Base-by-base conservation (phyloP, 352 stramenopile genomes). In the Elongisporangium anandrum region DNA sequence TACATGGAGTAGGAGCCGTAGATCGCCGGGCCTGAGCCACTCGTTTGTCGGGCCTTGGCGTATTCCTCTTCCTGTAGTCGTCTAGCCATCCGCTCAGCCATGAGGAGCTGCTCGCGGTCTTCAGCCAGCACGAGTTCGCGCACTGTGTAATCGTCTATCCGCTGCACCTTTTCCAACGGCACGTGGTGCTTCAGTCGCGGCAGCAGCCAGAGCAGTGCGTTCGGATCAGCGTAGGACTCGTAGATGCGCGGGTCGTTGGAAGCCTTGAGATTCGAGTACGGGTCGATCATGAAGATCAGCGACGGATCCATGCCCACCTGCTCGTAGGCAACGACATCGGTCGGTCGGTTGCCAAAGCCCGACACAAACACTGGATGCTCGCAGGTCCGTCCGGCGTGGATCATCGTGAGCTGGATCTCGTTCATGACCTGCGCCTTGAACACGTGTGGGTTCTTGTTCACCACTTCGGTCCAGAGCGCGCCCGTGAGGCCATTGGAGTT, bases 371-470 rank as follows among this genome's bases (percentile, higher is more conserved):
- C 79, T 1, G 85, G 85, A 45, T 90, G 82, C 59, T 91, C 78
- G 6, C 71, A 76, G 20, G 85, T 57, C 51, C 85, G 82, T 9
- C 85, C 85, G 24, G 80, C 85, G 50, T 91, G 77, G 60, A 94
- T 94, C 26, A 90, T 73, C 10, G 79, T 89, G 12, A 92, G 68
- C 66, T 92, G 82, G 41, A 94, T 73, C 68, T 90, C 78, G 57
- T 92, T 92, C 24, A 94, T 58, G 50, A 94, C 82, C 56, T 89
- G 77, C 10, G 80, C 77, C 60, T 94, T 94, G 65, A 94, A 94
- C 23, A 94, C 51, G 54, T 94, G 73, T 15, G 85, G 85, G 56
- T 86, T 94, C 63, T 91, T 92, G 64, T 94, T 92, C 29, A 92
- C 79, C n/a, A 92, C 85, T 57, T 94, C 85, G 3, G 85, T 94